Evolutionary conservation across 164 flowering plant species (phyloP), one percentile per base, ranked within the genome.

Genomic region (Chloranthus sessilifolius): DNA sequence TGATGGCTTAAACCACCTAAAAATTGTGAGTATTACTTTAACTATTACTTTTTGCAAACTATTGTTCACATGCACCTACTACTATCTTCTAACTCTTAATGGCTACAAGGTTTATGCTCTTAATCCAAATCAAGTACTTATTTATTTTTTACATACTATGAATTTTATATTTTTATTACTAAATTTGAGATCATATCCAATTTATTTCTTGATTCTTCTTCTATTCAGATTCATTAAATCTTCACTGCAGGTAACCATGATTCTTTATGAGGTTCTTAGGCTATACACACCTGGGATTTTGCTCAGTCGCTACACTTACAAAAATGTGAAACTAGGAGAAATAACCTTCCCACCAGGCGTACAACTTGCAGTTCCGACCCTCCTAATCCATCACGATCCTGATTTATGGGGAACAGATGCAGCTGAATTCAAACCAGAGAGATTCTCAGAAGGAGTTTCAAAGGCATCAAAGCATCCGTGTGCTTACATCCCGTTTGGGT

Each of bases 21-120:
- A 67, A 47, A 68, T 60, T 60, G 79, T 78, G 25, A 61, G 70
- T 55, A n/a, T 16, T n/a, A n/a, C n/a, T 20, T 17, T 49, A 11
- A 38, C 15, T 15, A 7, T 38, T 3, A 15, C 15, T 21, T 38
- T 14, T 14, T 15, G 17, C 15, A 38, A 21, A 15, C 42, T 38
- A 2, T 38, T 38, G n/a, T n/a, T n/a, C n/a, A n/a, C n/a, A n/a
- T n/a, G n/a, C n/a, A n/a, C n/a, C n/a, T n/a, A n/a, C n/a, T n/a
- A n/a, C n/a, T n/a, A n/a, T n/a, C n/a, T n/a, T n/a, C n/a, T n/a
- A n/a, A n/a, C n/a, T n/a, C n/a, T 38, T 17, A 9, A 6, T 1
- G 8, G 17, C 15, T 5, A 38, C 7, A 3, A 38, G 42, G 42
- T 15, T 17, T 15, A 7, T 7, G 15, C 21, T 47, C 16, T 20